A percentile compares a stretch with the other conserved stretches of the same genome.
These are phyloP conservation scores for Paramyrothecium sp. DNA, from an alignment of 2,329 filamentous ascomycete genomes.

Conservation along the genomic window DNA sequence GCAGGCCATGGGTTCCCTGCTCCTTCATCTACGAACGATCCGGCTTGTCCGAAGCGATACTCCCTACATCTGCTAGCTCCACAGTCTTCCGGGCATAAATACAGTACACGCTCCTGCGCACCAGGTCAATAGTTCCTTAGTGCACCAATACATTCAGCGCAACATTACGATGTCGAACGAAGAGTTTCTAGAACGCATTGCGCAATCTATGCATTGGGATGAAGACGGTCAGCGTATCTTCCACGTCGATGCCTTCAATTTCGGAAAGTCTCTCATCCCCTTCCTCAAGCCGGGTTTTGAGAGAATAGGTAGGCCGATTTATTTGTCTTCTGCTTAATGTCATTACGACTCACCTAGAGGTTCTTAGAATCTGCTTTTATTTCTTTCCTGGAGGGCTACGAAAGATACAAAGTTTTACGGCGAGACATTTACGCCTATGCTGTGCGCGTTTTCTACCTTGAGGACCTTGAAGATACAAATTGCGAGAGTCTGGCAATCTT, in stretches of 20 bases:
- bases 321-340: neutral
- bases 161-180: neutral
- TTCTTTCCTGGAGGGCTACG: neutral
- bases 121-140: no score
- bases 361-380: neutral
- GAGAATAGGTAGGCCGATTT: neutral
- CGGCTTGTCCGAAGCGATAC: no score
- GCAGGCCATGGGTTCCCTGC: no score
- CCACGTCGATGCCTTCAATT: neutral
- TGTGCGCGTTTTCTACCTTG: neutral
- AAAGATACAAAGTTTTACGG: neutral
- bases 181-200: neutral
- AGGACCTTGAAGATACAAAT: neutral
- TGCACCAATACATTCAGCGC: neutral
- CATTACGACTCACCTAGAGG: neutral
- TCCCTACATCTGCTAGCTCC: no score
- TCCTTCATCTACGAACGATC: no score
- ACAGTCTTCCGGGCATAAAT: no score
- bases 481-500: neutral
- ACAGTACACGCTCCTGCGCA: no score
- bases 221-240: neutral
- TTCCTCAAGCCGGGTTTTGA: neutral
- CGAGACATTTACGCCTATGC: neutral
- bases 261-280: neutral
- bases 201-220: neutral